Conservation (phyloP, 208 protist species). For the Herpetomonas muscarum region DNA sequence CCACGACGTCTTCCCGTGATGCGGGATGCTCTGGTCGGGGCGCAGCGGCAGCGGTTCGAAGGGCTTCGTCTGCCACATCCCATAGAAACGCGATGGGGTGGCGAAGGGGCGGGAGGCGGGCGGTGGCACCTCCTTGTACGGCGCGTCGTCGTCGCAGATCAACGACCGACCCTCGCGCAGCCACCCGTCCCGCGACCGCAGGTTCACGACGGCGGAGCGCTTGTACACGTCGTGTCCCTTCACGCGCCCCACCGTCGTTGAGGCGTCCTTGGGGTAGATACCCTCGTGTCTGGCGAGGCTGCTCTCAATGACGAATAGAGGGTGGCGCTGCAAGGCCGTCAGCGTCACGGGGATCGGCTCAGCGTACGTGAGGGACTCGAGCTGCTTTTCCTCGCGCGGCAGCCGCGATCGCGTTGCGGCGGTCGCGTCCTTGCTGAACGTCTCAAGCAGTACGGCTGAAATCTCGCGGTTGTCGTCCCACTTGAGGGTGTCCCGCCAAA, state of each 20-base stretch:
- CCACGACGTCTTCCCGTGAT: conserved; percentile 77
- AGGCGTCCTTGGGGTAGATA: conserved; percentile 76
- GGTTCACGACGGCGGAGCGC: conserved; percentile 68
- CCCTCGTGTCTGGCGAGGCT: conserved; percentile 74
- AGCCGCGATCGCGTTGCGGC: conserved; percentile 22
- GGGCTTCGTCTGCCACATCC: conserved; percentile 80
- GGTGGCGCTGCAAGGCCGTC: conserved; percentile 63
- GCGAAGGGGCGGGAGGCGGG: conserved; percentile 83
- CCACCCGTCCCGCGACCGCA: conserved; percentile 86
- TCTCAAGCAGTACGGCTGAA: conserved; percentile 58
- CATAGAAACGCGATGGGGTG: conserved; percentile 62
- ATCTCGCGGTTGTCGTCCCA: conserved; percentile 84
- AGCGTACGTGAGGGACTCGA: conserved; percentile 73
- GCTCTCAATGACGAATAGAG: conserved; percentile 83
- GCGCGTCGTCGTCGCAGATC: conserved; percentile 38
- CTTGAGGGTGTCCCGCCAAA: conserved; percentile 64
- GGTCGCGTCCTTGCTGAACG: conserved; percentile 36
- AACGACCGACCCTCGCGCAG: conserved; percentile 74
- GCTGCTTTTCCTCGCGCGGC: conserved; percentile 55
- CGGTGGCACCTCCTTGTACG: conserved; percentile 80
- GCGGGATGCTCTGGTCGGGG: conserved; percentile 54
- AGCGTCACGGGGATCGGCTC: conserved; percentile 83
- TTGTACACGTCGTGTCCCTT: conserved; percentile 87
- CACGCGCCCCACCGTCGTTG: conserved; percentile 73
- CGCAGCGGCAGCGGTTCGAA: conserved; percentile 73